Evolutionary conservation across 2,329 filamentous ascomycete genomes (phyloP), one percentile per base, ranked within the genome.

Genomic region (Paracoccidioides brasiliensis): DNA sequence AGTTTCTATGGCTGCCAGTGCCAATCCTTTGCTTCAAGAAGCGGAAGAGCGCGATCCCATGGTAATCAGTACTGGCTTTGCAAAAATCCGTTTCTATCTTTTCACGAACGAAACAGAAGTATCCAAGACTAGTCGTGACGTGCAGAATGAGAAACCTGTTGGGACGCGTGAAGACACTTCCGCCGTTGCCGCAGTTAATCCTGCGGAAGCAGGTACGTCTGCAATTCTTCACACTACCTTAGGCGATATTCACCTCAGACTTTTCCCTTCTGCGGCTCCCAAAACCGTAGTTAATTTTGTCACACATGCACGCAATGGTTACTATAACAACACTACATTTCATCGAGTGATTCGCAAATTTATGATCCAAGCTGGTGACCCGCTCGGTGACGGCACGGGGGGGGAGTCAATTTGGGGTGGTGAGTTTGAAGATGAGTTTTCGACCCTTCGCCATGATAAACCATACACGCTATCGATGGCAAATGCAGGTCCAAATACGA

Each of bases 261-360:
- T 98, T 12, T 98, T 93, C 76, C 91, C 93, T 1, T 87, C 93
- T 58, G 88, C 88, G 2, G 91, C 93, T 8, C 93, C 94, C 37
- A 94, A 91, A 69, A 84, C 94, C 0, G 91, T 98, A 3, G 93
- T 98, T 72, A 98, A 98, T 70, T 98, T 98, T 68, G 88, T 94
- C 55, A 94, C 89, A 0, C 93, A 97, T 65, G 82, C 89, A 2
- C 86, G 85, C 64, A 85, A 84, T 57, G 89, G 88, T 1, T 98
- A 98, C 70, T 98, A 98, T 76, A 97, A 98, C 75, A 88, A 88
- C 71, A 90, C 91, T 38, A 91, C 96, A 63, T 98, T 98, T 78
- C 93, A 98, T 71, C 85, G 93, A 38, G 86, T 98, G 5, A 98
- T 98, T 63, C 83, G 87, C 58, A 96, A 96, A 67, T 98, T 98